Base-by-base conservation (phyloP, 257 asterid species). In the Solanum medicagineum region DNA sequence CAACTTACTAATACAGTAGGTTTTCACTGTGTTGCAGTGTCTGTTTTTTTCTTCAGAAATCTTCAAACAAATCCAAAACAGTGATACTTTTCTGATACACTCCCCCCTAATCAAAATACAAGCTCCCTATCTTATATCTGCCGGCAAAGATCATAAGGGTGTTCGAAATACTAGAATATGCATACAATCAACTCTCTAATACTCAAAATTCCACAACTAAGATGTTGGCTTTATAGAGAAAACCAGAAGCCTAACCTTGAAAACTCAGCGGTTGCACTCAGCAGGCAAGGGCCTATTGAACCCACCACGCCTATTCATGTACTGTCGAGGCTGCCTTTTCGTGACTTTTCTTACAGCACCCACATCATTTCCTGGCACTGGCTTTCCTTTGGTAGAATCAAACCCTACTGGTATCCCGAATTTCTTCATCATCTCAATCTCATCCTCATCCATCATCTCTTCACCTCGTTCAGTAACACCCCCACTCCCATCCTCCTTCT, bases 281-380 rank as follows among this genome's bases (percentile, higher is more conserved):
- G 97, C 92, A 51, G 99, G 99, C 91, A 96, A 91, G 65, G 99
- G 99, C 80, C 99, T 93, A 91, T 96, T 96, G 88, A 96, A 96
- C 14, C 99, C 99, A 29, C 99, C 98, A n/a, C 99, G 97, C 62
- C 99, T 93, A 85, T 96, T 96, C 99, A 96, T 96, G 90, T 96
- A 96, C 93, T 96, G 99, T 83, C 99, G 88, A 13, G 99, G 99
- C 93, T 95, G 98, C 90, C 99, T 88, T 89, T 96, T 96, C 5
- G 99, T 96, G 74, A 96, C 98, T 90, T 94, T 95, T 89, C 99
- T 93, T 77, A 96, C 98, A 4, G 93, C 92, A 32, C 99, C 99
- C 13, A 96, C 93, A 77, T 93, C 99, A 86, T 96, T 96, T 3
- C 99, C 99, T 0, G 88, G 45, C 59, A 96, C 98, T 13, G 97